Conservation (phyloP, 2,329 filamentous ascomycete genomes). For the Domatiomyces globalis region DNA sequence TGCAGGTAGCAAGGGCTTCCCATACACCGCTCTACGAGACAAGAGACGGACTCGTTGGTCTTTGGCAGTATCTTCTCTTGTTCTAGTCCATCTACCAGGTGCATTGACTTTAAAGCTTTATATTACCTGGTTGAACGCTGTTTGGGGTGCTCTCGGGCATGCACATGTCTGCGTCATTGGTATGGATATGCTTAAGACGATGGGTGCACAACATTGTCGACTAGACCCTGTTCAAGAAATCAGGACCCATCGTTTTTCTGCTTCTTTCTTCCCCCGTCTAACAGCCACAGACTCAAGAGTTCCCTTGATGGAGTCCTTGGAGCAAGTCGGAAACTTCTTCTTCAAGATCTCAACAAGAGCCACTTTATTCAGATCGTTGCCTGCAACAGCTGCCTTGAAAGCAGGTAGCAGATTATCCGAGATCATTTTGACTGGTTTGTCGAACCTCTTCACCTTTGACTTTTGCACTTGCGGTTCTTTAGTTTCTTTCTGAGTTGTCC, state of each 20-base stretch:
- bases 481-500: not conserved
- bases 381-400: conserved; percentile 57
- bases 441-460: conserved; percentile 2
- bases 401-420: conserved; percentile 46
- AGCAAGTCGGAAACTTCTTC: conserved; percentile 56
- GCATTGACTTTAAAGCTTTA: not conserved
- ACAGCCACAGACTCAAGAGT: conserved; percentile 54
- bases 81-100: no score
- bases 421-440: conserved; percentile 26
- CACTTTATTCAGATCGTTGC: conserved; percentile 57
- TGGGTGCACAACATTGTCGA: not conserved
- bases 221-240: not conserved
- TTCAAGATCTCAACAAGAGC: conserved; percentile 63
- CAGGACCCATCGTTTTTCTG: conserved; percentile 51
- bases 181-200: not conserved
- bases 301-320: conserved; percentile 55
- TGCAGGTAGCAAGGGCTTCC: not conserved
- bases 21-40: not conserved
- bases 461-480: not conserved
- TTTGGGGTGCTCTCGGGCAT: not conserved
- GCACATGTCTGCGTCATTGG: not conserved
- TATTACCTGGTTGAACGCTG: not conserved
- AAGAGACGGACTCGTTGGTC: not conserved
- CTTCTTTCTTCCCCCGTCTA: conserved; percentile 46
- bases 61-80: not conserved